Evolutionary conservation across 345 rosid species (phyloP).

Genomic region (Acer saccharum): DNA sequence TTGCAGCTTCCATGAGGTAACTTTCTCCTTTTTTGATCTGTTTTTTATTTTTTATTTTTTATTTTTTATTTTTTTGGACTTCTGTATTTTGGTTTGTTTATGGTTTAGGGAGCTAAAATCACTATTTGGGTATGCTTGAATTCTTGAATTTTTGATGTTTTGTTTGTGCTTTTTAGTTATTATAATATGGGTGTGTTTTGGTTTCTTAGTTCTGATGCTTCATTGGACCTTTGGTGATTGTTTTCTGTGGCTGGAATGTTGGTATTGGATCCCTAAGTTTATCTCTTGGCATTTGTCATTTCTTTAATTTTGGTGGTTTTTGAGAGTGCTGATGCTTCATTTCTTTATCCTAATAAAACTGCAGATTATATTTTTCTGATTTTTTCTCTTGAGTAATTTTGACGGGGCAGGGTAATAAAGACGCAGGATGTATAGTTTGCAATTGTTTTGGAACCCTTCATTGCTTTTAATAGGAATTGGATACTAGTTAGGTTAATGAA

Average conservation of each 20-base stretch:
- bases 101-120: slow-evolving; percentile 10
- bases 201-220: neutral
- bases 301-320: slow-evolving; percentile 4
- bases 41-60: neutral
- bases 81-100: slow-evolving; percentile 12
- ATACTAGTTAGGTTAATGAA: neutral
- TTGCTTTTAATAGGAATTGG: neutral
- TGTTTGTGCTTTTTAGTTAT: neutral
- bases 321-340: neutral
- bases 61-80: neutral
- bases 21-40: slow-evolving; percentile 6
- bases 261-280: neutral
- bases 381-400: neutral
- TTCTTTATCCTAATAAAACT: neutral
- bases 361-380: neutral
- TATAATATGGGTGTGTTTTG: neutral
- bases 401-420: neutral
- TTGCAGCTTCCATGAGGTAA: slow-evolving; percentile 79
- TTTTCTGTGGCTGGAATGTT: neutral
- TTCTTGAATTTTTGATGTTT: slow-evolving; percentile 6
- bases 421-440: neutral
- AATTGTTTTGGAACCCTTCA: too few species aligned
- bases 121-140: slow-evolving; percentile 17
- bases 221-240: neutral
- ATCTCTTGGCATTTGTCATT: neutral